phyloP scores from a whole-genome alignment of 352 stramenopile genomes.

The Phytophthora kernoviae region DNA sequence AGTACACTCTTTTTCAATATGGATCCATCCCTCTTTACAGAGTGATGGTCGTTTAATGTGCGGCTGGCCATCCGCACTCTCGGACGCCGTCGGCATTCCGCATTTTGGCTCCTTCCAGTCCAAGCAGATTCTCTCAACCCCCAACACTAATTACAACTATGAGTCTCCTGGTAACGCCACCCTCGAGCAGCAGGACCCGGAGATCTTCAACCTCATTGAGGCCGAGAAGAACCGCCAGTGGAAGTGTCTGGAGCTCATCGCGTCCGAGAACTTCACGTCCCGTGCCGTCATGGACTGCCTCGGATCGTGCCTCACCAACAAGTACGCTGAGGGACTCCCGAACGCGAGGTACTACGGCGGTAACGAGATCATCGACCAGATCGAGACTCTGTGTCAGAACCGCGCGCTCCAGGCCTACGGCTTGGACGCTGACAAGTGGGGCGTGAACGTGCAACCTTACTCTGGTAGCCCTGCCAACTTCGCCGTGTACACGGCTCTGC shows the following conservation, averaged over 20 bases:
- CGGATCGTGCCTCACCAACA: slow-evolving; percentile 98
- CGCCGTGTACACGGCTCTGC: slow-evolving; percentile 97
- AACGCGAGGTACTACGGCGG: slow-evolving; percentile 98
- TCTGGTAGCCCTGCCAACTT: slow-evolving; percentile 99
- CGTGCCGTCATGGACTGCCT: slow-evolving; percentile 98
- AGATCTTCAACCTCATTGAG: slow-evolving; percentile 99
- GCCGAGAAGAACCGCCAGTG: slow-evolving; percentile 98
- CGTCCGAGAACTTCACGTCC: slow-evolving; percentile 99
- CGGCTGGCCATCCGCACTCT: not conserved
- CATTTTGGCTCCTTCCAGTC: slow-evolving; percentile 28
- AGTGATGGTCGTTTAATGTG: slow-evolving; percentile 30
- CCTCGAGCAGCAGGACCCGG: slow-evolving; percentile 95
- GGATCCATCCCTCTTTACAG: slow-evolving; percentile 8
- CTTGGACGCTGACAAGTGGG: slow-evolving; percentile 94
- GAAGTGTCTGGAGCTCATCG: slow-evolving; percentile 98
- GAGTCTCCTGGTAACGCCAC: slow-evolving; percentile 73
- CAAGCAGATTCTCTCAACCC: slow-evolving; percentile 16
- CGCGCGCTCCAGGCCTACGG: slow-evolving; percentile 95
- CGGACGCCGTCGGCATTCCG: slow-evolving; percentile 27
- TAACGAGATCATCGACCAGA: slow-evolving; percentile 98
- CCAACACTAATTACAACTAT: slow-evolving; percentile 30
- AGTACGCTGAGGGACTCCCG: slow-evolving; percentile 98
- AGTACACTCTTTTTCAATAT: slow-evolving; percentile 10
- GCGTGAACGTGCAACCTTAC: slow-evolving; percentile 99
- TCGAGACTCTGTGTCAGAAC: slow-evolving; percentile 94